Percentiles rank a stretch among this genome's conserved stretches.
These are phyloP conservation scores for Petasospora fabianii DNA, from an alignment of 1,139 yeast genomes.

Conservation along the genomic window DNA sequence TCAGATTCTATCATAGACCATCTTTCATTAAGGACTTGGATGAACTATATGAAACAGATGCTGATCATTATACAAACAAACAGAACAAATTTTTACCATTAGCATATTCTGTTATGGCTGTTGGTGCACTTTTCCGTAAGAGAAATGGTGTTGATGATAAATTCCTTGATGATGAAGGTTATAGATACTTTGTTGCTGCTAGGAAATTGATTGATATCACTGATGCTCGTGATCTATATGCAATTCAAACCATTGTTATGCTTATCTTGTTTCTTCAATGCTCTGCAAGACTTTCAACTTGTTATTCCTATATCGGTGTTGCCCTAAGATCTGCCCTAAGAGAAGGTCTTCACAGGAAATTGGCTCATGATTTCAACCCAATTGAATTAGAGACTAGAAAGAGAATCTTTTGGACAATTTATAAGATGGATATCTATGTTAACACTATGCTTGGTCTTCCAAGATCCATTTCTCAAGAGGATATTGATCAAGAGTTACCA, in stretches of 20 bases:
- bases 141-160: constrained; percentile 38
- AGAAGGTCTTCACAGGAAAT: constrained; percentile 82
- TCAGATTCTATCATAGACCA: constrained; percentile 85
- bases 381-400: constrained; percentile 84
- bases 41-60: constrained; percentile 61
- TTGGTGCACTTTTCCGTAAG: constrained; percentile 67
- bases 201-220: constrained; percentile 75
- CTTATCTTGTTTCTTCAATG: constrained; percentile 79
- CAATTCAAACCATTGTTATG: constrained; percentile 69
- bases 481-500: constrained; percentile 87
- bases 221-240: constrained; percentile 59
- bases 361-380: constrained; percentile 66
- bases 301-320: constrained; percentile 90
- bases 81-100: constrained; percentile 71
- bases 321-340: constrained; percentile 83
- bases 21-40: constrained; percentile 62
- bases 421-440: constrained; percentile 88
- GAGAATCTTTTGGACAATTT: constrained; percentile 82
- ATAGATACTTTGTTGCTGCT: constrained; percentile 83
- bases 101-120: constrained; percentile 70
- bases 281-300: constrained; percentile 83
- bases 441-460: constrained; percentile 90
- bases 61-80: constrained; percentile 58
- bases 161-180: constrained; percentile 73
- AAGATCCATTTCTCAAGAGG: constrained; percentile 64